These are phyloP conservation scores for Salvia sclarea DNA, from an alignment of 305 asterid species.

Conservation along the genomic window DNA sequence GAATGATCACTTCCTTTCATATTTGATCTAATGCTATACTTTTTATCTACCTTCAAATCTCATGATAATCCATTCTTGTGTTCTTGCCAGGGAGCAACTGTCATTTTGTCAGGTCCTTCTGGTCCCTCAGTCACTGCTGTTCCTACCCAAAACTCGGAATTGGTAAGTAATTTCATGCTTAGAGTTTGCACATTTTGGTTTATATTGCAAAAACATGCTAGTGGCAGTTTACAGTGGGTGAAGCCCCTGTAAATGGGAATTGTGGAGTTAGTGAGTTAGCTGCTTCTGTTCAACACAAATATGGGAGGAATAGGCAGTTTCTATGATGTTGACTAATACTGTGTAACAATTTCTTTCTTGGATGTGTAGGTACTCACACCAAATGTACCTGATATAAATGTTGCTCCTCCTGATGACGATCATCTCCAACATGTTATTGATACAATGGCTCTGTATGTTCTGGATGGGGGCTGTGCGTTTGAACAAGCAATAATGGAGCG, in stretches of 20 bases:
- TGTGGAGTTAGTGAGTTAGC: background rate
- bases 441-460: constrained; percentile 95
- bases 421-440: constrained; percentile 85
- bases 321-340: constrained; percentile 19
- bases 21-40: background rate
- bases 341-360: constrained; percentile 28
- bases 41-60: constrained; percentile 23
- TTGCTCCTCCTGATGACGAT: constrained; percentile 74
- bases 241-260: constrained; percentile 25
- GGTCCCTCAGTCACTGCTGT: constrained; percentile 89
- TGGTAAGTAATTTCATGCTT: constrained; percentile 57
- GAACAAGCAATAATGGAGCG: constrained; percentile 99
- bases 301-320: constrained; percentile 11
- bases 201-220: constrained; percentile 1
- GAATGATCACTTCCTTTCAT: background rate
- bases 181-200: constrained; percentile 18
- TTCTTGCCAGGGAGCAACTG: constrained; percentile 84
- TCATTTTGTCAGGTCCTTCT: constrained; percentile 88
- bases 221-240: background rate
- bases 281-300: background rate
- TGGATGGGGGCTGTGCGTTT: constrained; percentile 97
- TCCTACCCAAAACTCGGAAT: constrained; percentile 86
- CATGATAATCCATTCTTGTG: constrained; percentile 21
- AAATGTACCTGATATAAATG: constrained; percentile 86
- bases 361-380: constrained; percentile 79